Conservation (phyloP, 2,329 filamentous ascomycete species). For the Delphinella strobiligena region DNA sequence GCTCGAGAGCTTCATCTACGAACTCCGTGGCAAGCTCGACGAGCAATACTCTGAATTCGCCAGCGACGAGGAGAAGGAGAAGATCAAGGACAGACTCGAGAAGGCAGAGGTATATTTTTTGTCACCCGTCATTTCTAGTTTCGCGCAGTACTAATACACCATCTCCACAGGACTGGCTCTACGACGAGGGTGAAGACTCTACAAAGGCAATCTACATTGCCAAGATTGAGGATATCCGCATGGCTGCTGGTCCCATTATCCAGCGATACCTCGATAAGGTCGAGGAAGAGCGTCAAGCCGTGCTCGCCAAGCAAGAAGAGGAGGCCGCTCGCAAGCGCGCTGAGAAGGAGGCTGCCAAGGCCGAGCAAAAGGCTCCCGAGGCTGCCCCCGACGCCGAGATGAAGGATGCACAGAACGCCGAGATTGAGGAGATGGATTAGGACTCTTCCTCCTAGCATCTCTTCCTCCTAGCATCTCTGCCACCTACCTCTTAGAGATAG, state of each 20-base stretch:
- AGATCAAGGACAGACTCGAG: slow-evolving; percentile 72
- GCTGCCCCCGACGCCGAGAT: slow-evolving; percentile 39
- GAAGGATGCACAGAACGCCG: slow-evolving; percentile 42
- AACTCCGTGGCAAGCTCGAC: slow-evolving; percentile 88
- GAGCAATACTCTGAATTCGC: slow-evolving; percentile 82
- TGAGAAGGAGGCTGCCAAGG: slow-evolving; percentile 57
- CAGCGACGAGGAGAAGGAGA: slow-evolving; percentile 83
- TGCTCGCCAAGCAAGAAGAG: slow-evolving; percentile 55
- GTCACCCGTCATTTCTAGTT: not conserved
- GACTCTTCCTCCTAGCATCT: no score
- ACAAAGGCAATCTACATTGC: slow-evolving; percentile 86
- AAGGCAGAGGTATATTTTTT: slow-evolving; percentile 58
- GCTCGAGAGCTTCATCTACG: slow-evolving; percentile 94
- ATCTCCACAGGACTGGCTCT: slow-evolving; percentile 77
- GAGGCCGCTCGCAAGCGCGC: slow-evolving; percentile 49
- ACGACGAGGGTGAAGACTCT: slow-evolving; percentile 91
- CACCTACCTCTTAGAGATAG: no score
- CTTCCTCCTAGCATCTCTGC: no score
- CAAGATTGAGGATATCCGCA: slow-evolving; percentile 92
- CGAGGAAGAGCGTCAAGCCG: slow-evolving; percentile 70
- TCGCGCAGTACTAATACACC: slow-evolving; percentile 12
- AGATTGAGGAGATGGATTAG: slow-evolving; percentile 8
- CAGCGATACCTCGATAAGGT: slow-evolving; percentile 94
- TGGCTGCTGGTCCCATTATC: slow-evolving; percentile 78
- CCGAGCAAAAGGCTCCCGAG: slow-evolving; percentile 49